Base-by-base conservation (phyloP, 2,329 filamentous ascomycete genomes). In the Pyrenophora seminiperda region DNA sequence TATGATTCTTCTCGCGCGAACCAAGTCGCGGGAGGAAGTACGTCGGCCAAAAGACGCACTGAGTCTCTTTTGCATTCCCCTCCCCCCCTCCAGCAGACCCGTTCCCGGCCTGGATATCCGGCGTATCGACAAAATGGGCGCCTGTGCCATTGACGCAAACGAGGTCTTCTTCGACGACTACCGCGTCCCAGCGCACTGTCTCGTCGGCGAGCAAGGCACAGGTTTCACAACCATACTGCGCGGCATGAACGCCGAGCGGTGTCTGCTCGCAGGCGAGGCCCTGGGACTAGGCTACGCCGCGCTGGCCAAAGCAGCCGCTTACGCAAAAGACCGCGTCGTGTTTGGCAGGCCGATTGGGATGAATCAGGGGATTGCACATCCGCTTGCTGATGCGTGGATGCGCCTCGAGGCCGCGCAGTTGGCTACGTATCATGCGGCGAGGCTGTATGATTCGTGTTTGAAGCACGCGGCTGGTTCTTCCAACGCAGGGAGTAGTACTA, bases 141-240 rank as follows among this genome's bases (percentile, higher is more conserved):
- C 89, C 0, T 78, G 89, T 10, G 89, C 89, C 0, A 84, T 95
- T 1, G 90, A 94, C 63, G 89, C 90, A 0, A 95, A 95, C 59
- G 89, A 94, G 66, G 87, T 95, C 1, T 95, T 95, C 72, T 94
- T 95, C 67, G 89, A 94, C 70, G 83, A 86, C 58, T 95, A 92
- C 70, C 70, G 73, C 3, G 83, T 94, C 11, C 83, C 86, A 0
- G 79, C 79, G 0, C 77, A 83, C 32, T 78, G 83, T 0, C 75
- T 93, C 0, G 83, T 95, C 33, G 90, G 90, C 1, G 67, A 82
- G 24, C 88, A 94, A 68, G 85, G 86, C 4, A 80, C 89, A 49
- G 90, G 91, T 0, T 95, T 95, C 78, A 87, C 86, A 63, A 87
- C 91, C 47, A 67, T 69, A 17, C 61, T 79, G 4, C 76, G 78